Percentiles rank a stretch among this genome's conserved stretches.
These are phyloP conservation scores for Isoetes taiwanensis DNA, from an alignment of 75 land plant genomes.

Conservation along the genomic window DNA sequence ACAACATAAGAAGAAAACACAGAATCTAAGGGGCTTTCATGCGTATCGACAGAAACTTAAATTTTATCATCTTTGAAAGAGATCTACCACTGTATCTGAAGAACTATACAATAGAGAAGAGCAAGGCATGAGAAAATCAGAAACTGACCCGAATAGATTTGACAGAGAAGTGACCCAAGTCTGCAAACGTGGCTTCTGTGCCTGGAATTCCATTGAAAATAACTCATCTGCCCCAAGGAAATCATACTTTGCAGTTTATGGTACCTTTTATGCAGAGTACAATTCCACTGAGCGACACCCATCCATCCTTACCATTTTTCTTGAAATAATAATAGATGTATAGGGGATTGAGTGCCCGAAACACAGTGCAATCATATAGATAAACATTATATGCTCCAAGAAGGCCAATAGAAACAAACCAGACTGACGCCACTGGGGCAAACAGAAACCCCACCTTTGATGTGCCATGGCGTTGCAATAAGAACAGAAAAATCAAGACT, in stretches of 20 bases:
- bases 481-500: slow-evolving; percentile 65
- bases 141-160: slow-evolving; percentile 74
- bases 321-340: slow-evolving; percentile 61
- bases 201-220: slow-evolving; percentile 31
- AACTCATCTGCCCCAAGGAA: background rate
- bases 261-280: slow-evolving; percentile 90
- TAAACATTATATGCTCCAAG: slow-evolving; percentile 82
- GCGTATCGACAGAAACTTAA: background rate
- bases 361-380: slow-evolving; percentile 43
- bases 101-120: background rate
- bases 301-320: slow-evolving; percentile 52
- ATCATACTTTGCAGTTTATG: background rate
- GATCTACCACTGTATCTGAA: no score
- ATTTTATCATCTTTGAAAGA: no score
- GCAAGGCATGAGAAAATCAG: background rate
- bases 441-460: slow-evolving; percentile 66
- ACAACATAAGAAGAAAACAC: background rate
- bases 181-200: slow-evolving; percentile 99
- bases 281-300: slow-evolving; percentile 89
- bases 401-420: slow-evolving; percentile 78
- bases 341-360: slow-evolving; percentile 74
- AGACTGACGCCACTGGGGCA: slow-evolving; percentile 74
- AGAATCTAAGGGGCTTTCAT: background rate
- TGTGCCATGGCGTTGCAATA: slow-evolving; percentile 86
- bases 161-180: slow-evolving; percentile 85